Evolutionary conservation across 192 early-diverging fungal genomes (phyloP), one percentile per base, ranked within the genome.

Genomic region (Rhizophlyctis rosea): DNA sequence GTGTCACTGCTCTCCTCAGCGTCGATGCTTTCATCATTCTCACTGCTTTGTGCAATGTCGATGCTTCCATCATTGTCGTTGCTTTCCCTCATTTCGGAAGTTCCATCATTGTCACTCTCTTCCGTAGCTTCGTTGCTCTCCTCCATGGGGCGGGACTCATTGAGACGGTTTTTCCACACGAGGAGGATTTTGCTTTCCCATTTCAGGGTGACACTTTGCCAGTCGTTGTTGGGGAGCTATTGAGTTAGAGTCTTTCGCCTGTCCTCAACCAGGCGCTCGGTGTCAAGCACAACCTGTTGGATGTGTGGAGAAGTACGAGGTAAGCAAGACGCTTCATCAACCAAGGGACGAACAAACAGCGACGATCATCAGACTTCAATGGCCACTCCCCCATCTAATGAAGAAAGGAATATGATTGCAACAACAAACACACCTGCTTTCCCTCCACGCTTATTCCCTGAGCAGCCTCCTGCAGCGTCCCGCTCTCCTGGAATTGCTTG

Each of bases 171-270:
- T n/a, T n/a, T n/a, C n/a, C n/a, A n/a, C n/a, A n/a, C n/a, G n/a
- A n/a, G n/a, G n/a, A n/a, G n/a, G n/a, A n/a, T n/a, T n/a, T n/a
- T n/a, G n/a, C n/a, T n/a, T n/a, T n/a, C n/a, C n/a, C n/a, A n/a
- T n/a, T n/a, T n/a, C n/a, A n/a, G n/a, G 3, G 80, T 21, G 35
- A 54, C 54, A 36, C 71, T 72, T 47, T 83, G 81, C 25, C 81
- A 63, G 57, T 83, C 64, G 49, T 81, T 73, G 44, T 73, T 58
- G 5, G 68, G 69, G 60, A 73, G 76, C 31, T 74, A 73, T 48
- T 83, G 77, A 48, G 59, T 34, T 1, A 81, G 49, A 5, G 81
- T 36, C 33, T 50, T 60, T 49, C 73, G 59, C 4, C 70, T 70
- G 11, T 50, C 64, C 0, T 75, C 72, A 30, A 76, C 39, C 7